Evolutionary conservation across 208 protist species (phyloP).

Genomic region (Blechomonas ayalai): DNA sequence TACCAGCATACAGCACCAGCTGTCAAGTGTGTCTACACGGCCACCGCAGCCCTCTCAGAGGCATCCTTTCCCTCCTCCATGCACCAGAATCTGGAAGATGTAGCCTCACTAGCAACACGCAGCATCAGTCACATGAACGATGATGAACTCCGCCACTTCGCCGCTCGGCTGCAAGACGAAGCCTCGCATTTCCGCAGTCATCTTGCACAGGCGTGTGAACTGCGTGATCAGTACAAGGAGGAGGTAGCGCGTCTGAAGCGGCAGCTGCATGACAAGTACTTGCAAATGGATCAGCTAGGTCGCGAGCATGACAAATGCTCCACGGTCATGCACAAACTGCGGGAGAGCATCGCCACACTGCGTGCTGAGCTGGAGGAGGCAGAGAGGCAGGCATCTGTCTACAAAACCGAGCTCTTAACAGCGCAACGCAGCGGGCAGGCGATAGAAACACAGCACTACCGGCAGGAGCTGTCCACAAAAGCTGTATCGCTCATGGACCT

Average conservation of each 20-base stretch:
- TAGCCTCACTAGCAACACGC: constrained; percentile 15
- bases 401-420: no score
- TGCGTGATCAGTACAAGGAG: constrained; percentile 48
- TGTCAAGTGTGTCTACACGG: constrained; percentile 17
- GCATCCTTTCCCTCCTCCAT: neutral
- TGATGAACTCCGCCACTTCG: constrained; percentile 45
- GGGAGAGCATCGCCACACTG: constrained; percentile 12
- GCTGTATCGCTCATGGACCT: neutral
- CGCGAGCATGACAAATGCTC: constrained; percentile 17
- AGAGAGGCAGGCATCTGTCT: constrained; percentile 16
- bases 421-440: no score
- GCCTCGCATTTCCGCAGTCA: constrained; percentile 16
- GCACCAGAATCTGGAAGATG: constrained; percentile 1
- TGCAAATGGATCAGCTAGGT: constrained; percentile 21
- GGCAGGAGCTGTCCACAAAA: neutral
- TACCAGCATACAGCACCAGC: neutral
- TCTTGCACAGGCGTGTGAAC: constrained; percentile 33
- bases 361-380: constrained; percentile 16
- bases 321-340: constrained; percentile 11
- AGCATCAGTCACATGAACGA: constrained; percentile 25
- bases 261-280: constrained; percentile 31
- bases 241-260: constrained; percentile 48
- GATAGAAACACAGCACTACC: neutral
- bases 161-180: constrained; percentile 37
- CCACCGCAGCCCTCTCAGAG: constrained; percentile 15